Percentiles rank a stretch among this genome's conserved stretches.
These are phyloP conservation scores for Suillus variegatus DNA, from an alignment of 768 basidiomycete genomes.

Conservation along the genomic window DNA sequence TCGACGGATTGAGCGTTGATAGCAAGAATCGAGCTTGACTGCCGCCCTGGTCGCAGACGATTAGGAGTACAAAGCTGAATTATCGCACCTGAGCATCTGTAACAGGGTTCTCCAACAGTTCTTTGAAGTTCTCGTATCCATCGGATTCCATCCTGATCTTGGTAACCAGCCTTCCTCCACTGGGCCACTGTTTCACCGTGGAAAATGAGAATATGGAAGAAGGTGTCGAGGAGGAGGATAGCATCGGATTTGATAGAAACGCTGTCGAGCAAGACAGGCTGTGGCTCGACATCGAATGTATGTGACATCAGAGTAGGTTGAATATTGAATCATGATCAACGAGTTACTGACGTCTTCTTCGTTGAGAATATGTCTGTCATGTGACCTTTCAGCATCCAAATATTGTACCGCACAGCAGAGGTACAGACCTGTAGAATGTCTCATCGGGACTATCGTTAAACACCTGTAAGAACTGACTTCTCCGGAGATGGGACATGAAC, in stretches of 20 bases:
- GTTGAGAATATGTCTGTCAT: slow-evolving; percentile 82
- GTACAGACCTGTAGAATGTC: slow-evolving; percentile 88
- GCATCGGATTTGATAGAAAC: slow-evolving; percentile 98
- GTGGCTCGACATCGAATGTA: slow-evolving; percentile 86
- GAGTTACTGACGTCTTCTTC: slow-evolving; percentile 99
- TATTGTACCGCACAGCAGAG: background rate
- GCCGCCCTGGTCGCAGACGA: slow-evolving; percentile 96
- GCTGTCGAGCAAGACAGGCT: slow-evolving; percentile 95
- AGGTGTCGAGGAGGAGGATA: slow-evolving; percentile 94
- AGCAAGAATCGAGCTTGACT: slow-evolving; percentile 98
- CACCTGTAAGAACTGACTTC: slow-evolving; percentile 98
- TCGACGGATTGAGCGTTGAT: slow-evolving; percentile 95
- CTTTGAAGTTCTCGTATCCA: slow-evolving; percentile 99
- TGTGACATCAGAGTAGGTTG: slow-evolving; percentile 99
- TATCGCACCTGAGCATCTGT: slow-evolving; percentile 79
- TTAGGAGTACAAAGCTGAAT: background rate
- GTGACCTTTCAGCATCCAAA: slow-evolving; percentile 11
- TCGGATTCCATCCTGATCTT: slow-evolving; percentile 98
- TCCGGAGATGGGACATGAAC: slow-evolving; percentile 98
- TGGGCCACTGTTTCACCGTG: slow-evolving; percentile 96
- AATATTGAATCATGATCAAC: slow-evolving; percentile 98
- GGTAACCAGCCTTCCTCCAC: slow-evolving; percentile 98
- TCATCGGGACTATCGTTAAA: slow-evolving; percentile 99
- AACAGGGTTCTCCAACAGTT: slow-evolving; percentile 83
- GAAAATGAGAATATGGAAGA: slow-evolving; percentile 99